Conservation (phyloP, 768 basidiomycete genomes). For the Pisolithus albus region DNA sequence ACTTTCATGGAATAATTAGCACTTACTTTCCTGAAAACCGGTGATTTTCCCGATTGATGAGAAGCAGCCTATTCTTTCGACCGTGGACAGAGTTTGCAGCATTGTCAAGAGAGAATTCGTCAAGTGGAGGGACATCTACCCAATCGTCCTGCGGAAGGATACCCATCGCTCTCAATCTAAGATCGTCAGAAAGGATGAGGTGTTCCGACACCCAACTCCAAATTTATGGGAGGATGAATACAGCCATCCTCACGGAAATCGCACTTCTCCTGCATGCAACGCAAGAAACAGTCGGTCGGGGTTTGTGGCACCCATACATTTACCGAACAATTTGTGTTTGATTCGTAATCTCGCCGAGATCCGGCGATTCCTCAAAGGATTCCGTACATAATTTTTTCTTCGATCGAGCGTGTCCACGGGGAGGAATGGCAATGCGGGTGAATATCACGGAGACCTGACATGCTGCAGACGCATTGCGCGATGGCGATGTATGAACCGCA, state of each 20-base stretch:
- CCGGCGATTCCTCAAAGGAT: not conserved
- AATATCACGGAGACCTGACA: not conserved
- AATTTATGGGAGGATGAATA: slow-evolving; percentile 14
- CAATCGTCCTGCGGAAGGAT: slow-evolving; percentile 18
- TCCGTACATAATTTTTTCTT: not conserved
- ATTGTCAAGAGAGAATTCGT: slow-evolving; percentile 35
- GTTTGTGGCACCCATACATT: not conserved
- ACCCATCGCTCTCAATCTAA: slow-evolving; percentile 11
- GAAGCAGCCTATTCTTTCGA: slow-evolving; percentile 37
- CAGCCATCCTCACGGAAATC: slow-evolving; percentile 16
- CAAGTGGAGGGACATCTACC: slow-evolving; percentile 23
- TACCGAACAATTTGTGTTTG: not conserved
- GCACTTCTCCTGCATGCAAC: slow-evolving; percentile 14
- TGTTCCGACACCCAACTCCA: not conserved
- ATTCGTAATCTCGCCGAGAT: not conserved
- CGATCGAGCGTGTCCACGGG: not conserved
- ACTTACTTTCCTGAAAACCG: slow-evolving; percentile 38
- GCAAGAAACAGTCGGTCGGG: not conserved
- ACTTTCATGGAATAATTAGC: not conserved
- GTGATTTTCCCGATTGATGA: slow-evolving; percentile 30
- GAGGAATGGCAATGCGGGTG: not conserved
- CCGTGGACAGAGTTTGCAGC: slow-evolving; percentile 32
- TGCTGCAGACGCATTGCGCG: not conserved
- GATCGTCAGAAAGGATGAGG: not conserved
- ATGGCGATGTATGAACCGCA: slow-evolving; percentile 5